phyloP scores from a whole-genome alignment of 495 filamentous ascomycete species.

The Aspergillus campestris region DNA sequence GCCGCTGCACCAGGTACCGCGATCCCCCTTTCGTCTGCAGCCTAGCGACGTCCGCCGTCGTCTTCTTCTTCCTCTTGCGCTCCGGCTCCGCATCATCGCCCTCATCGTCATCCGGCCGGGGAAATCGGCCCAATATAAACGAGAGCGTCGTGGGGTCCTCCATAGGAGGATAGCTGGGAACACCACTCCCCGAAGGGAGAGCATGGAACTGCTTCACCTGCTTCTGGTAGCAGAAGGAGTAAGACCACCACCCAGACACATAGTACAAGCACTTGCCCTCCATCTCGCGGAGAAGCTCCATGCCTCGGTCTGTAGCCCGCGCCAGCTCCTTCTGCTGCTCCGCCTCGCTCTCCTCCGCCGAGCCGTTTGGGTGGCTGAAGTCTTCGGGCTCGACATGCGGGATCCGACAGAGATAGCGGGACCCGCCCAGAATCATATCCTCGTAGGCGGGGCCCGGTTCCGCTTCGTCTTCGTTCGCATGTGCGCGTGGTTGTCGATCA shows the following conservation, averaged over 20 bases:
- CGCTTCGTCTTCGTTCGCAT: background rate
- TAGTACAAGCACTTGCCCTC: slow-evolving; percentile 87
- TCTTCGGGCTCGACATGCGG: slow-evolving; percentile 52
- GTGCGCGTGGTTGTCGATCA: slow-evolving; percentile 1
- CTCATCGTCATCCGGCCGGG: slow-evolving; percentile 13
- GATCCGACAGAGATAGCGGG: slow-evolving; percentile 76
- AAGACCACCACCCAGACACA: slow-evolving; percentile 92
- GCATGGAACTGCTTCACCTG: slow-evolving; percentile 91
- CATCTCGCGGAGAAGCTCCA: slow-evolving; percentile 83
- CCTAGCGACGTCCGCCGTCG: slow-evolving; percentile 43
- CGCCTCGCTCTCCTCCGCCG: slow-evolving; percentile 44
- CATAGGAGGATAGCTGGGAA: slow-evolving; percentile 60
- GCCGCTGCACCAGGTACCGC: slow-evolving; percentile 81
- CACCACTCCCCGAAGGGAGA: slow-evolving; percentile 54
- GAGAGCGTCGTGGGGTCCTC: slow-evolving; percentile 70
- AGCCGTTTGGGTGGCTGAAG: slow-evolving; percentile 44
- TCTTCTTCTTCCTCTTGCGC: slow-evolving; percentile 17
- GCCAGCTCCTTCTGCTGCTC: slow-evolving; percentile 81
- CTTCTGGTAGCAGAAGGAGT: slow-evolving; percentile 86
- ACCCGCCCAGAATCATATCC: slow-evolving; percentile 57
- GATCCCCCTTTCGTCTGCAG: slow-evolving; percentile 75
- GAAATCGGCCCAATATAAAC: slow-evolving; percentile 67
- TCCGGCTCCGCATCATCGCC: slow-evolving; percentile 23
- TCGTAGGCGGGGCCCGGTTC: slow-evolving; percentile 24
- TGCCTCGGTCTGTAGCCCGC: slow-evolving; percentile 73